Conservation (phyloP, 192 early-diverging fungal species). For the Umbelopsis sp. region DNA sequence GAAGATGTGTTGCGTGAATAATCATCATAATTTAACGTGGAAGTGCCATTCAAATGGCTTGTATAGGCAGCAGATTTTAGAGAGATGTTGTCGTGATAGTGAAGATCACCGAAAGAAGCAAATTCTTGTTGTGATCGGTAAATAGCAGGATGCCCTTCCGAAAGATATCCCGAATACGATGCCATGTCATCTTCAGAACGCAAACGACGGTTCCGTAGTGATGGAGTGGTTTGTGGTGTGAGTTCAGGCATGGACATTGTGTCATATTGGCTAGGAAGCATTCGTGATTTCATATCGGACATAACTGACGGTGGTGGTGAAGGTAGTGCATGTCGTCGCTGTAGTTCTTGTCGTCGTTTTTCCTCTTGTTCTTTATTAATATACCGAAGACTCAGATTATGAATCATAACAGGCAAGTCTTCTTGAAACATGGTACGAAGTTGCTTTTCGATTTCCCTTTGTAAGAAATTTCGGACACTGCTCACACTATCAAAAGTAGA, state of each 20-base stretch:
- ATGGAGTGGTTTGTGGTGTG: not conserved
- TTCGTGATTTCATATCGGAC: not conserved
- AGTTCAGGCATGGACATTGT: constrained; percentile 32
- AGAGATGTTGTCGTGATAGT: not conserved
- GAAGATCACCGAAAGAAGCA: constrained; percentile 5
- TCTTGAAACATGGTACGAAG: constrained; percentile 91
- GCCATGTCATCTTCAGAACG: constrained; percentile 1
- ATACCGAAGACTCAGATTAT: constrained; percentile 79
- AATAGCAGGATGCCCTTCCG: constrained; percentile 14
- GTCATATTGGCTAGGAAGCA: constrained; percentile 18
- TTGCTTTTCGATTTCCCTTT: constrained; percentile 88
- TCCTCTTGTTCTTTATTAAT: constrained; percentile 59
- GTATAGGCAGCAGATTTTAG: not conserved
- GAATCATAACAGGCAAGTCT: constrained; percentile 91
- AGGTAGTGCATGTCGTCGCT: not conserved
- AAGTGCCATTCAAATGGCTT: constrained; percentile 3
- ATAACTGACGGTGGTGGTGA: not conserved
- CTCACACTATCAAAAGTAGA: constrained; percentile 97
- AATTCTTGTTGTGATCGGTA: constrained; percentile 8
- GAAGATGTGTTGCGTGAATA: constrained; percentile 11
- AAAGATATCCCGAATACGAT: constrained; percentile 5
- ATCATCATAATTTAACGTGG: constrained; percentile 11
- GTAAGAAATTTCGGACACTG: constrained; percentile 84
- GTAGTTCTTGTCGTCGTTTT: constrained; percentile 23
- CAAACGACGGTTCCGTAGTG: not conserved